These are phyloP conservation scores for Dactylella cylindrospora DNA, from an alignment of 2,329 filamentous ascomycete genomes.

Conservation along the genomic window DNA sequence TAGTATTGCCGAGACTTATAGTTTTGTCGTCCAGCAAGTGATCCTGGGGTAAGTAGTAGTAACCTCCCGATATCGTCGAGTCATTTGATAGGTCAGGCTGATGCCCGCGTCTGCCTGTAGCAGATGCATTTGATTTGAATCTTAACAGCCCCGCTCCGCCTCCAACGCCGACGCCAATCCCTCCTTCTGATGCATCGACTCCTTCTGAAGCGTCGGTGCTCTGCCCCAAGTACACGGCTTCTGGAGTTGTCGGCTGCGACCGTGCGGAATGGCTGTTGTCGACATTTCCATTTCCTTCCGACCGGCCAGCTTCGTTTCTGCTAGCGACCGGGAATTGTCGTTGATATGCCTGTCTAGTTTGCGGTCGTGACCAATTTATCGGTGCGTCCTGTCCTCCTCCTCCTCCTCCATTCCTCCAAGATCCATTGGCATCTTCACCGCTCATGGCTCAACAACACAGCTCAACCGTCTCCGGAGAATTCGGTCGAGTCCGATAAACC, in stretches of 20 bases:
- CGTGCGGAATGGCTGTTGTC: no score
- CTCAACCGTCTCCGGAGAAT: no score
- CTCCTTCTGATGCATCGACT: not conserved
- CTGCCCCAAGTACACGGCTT: slow-evolving; percentile 13
- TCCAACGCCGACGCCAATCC: slow-evolving; percentile 3
- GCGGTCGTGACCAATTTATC: slow-evolving; percentile 43
- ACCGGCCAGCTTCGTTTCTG: slow-evolving; percentile 10
- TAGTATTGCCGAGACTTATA: slow-evolving; percentile 30
- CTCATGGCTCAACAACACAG: slow-evolving; percentile 21
- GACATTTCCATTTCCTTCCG: not conserved
- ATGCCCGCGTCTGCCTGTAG: slow-evolving; percentile 21
- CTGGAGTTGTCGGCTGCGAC: slow-evolving; percentile 12
- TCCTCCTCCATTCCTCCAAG: slow-evolving; percentile 26
- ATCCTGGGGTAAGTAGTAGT: slow-evolving; percentile 31
- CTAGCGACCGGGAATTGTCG: slow-evolving; percentile 11
- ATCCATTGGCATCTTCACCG: slow-evolving; percentile 26
- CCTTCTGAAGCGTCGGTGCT: slow-evolving; percentile 9
- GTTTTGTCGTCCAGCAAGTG: slow-evolving; percentile 24
- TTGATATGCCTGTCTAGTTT: slow-evolving; percentile 18
- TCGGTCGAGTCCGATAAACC: no score
- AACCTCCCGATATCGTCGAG: slow-evolving; percentile 24
- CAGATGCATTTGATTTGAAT: slow-evolving; percentile 20
- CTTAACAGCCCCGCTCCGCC: slow-evolving; percentile 25
- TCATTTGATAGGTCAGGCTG: slow-evolving; percentile 40
- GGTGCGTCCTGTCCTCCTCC: no score